Base-by-base conservation (phyloP, 179 eudicot genomes). In the Silene vulgaris region DNA sequence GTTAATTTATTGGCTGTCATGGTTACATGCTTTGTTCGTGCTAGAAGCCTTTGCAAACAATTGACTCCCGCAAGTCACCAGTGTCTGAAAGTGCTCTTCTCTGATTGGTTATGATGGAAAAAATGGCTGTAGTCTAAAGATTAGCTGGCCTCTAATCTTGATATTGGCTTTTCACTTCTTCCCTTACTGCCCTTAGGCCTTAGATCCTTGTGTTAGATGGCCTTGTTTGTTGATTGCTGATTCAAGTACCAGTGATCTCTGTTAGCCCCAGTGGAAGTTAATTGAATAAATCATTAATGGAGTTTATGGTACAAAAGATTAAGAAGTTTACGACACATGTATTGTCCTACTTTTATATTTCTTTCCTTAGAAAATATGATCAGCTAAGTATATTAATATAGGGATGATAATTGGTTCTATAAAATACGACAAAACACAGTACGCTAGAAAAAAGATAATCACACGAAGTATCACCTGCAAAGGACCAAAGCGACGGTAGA, bases 111-210 rank as follows among this genome's bases (percentile, higher is more conserved):
- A 52, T 8, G 17, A 12, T 21, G 76, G 28, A 11, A n/a, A 11
- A 32, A 66, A 65, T 6, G 30, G 5, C 1, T 54, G 3, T 13
- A 52, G 2, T 56, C 32, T 12, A 50, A 30, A 74, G 11, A 62
- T 48, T n/a, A 63, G 63, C 66, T 26, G 69, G 63, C 56, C 79
- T 61, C 59, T 29, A 14, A 4, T 43, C 35, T 62, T 43, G 14
- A 16, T 64, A 32, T 23, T 52, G 48, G 11, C 50, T 32, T 66
- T 66, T 32, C 70, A 30, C 4, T 5, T 13, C 45, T 66, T 12
- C 4, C 23, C 1, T 75, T 35, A 12, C 68, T 45, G 11, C 63
- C 26, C 62, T 74, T 56, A 56, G 16, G 45, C 23, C 29, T 61
- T 21, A 4, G 64, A 23, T 57, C 35, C 28, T 64, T 64, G 56